These are phyloP conservation scores for Vanrija sp. DNA, from an alignment of 1,284 basidiomycete species.

Conservation along the genomic window DNA sequence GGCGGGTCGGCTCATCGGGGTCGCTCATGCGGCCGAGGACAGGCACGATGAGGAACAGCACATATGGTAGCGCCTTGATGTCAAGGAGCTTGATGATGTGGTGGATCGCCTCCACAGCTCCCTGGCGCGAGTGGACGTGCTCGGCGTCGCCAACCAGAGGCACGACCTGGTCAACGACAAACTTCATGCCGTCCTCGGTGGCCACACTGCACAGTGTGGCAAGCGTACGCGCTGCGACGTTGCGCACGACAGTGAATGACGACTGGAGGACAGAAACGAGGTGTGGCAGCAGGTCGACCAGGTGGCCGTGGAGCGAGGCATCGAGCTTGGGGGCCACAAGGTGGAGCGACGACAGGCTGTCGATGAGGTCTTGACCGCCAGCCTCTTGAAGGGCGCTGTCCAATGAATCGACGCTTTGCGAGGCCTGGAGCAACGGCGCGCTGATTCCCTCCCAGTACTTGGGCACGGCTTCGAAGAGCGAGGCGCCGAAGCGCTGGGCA, in stretches of 20 bases:
- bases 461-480: slow-evolving; percentile 71
- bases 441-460: slow-evolving; percentile 93
- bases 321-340: slow-evolving; percentile 75
- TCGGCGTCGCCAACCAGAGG: slow-evolving; percentile 78
- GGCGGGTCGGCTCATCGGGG: slow-evolving; percentile 80
- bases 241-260: slow-evolving; percentile 80
- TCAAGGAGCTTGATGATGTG: slow-evolving; percentile 92
- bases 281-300: slow-evolving; percentile 70
- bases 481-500: slow-evolving; percentile 70
- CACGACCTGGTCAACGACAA: slow-evolving; percentile 80
- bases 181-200: slow-evolving; percentile 78
- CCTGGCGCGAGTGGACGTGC: slow-evolving; percentile 76
- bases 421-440: slow-evolving; percentile 57
- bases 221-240: slow-evolving; percentile 79
- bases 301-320: slow-evolving; percentile 62
- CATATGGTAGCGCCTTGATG: slow-evolving; percentile 91
- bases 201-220: slow-evolving; percentile 83
- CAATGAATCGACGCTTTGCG: slow-evolving; percentile 11
- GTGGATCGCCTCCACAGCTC: slow-evolving; percentile 82
- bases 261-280: slow-evolving; percentile 75
- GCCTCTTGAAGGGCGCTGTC: background rate
- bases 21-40: slow-evolving; percentile 98
- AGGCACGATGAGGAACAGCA: slow-evolving; percentile 95
- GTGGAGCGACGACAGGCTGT: slow-evolving; percentile 85
- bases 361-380: slow-evolving; percentile 90